Percentiles rank a stretch among this genome's conserved stretches.
phyloP scores from a whole-genome alignment of 768 basidiomycete genomes.

The Naganishia antarctica region DNA sequence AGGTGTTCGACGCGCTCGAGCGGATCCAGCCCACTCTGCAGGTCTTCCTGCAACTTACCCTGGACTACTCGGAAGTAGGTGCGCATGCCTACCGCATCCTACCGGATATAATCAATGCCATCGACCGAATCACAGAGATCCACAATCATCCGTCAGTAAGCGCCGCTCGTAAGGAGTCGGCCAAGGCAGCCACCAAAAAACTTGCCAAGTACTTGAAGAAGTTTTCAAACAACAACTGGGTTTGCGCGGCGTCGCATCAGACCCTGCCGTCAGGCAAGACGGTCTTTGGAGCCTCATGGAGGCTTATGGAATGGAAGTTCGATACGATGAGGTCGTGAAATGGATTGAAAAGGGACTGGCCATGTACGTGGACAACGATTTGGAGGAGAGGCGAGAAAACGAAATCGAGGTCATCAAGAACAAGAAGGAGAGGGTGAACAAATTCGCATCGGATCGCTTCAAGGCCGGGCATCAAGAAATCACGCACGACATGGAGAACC shows the following conservation, averaged over 20 bases:
- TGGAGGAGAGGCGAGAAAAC: not conserved
- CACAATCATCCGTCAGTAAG: not conserved
- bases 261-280: not conserved
- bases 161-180: not conserved
- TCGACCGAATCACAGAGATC: not conserved
- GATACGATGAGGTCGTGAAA: not conserved
- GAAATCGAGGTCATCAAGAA: not conserved
- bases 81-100: not conserved
- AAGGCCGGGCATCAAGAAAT: not conserved
- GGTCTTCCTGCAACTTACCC: not conserved
- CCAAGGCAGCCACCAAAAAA: not conserved
- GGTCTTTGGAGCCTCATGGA: not conserved
- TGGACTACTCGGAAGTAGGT: not conserved
- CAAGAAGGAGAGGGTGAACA: not conserved
- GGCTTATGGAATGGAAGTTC: not conserved
- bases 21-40: not conserved
- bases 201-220: not conserved
- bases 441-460: conserved; percentile 6
- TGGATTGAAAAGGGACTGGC: not conserved
- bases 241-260: not conserved
- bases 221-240: not conserved
- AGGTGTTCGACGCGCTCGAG: not conserved
- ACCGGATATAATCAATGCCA: not conserved
- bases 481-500: not conserved
- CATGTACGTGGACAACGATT: not conserved